Evolutionary conservation across 1,139 yeast genomes (phyloP).

Genomic region (Suhomyces guaymorum): DNA sequence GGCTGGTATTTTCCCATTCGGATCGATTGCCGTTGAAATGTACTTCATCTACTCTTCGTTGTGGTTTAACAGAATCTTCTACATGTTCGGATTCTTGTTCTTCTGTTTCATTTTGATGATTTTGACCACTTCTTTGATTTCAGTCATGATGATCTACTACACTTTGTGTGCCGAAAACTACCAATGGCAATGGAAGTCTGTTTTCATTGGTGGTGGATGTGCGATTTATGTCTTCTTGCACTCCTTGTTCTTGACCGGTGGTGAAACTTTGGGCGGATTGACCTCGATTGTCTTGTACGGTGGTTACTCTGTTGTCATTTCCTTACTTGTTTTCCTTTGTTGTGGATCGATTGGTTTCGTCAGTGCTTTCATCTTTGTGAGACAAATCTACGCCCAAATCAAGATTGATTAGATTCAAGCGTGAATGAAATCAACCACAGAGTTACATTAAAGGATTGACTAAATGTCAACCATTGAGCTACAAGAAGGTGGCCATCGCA

Average conservation of each 20-base stretch:
- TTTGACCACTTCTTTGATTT: slow-evolving; percentile 77
- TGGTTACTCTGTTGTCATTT: slow-evolving; percentile 80
- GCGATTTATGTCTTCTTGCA: slow-evolving; percentile 82
- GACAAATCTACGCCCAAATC: slow-evolving; percentile 78
- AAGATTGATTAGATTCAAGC: slow-evolving; percentile 60
- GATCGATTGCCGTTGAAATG: slow-evolving; percentile 92
- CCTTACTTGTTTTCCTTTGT: slow-evolving; percentile 70
- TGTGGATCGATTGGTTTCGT: slow-evolving; percentile 90
- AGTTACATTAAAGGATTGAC: no score
- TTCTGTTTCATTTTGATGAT: slow-evolving; percentile 83
- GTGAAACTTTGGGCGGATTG: slow-evolving; percentile 66
- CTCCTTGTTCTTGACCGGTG: slow-evolving; percentile 71
- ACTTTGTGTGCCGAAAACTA: slow-evolving; percentile 88
- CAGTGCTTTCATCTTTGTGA: slow-evolving; percentile 70
- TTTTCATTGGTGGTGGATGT: slow-evolving; percentile 88
- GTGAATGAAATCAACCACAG: background rate
- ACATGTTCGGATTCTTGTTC: slow-evolving; percentile 96
- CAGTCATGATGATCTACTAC: slow-evolving; percentile 79
- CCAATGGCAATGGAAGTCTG: slow-evolving; percentile 96
- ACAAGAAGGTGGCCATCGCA: no score
- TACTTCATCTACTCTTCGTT: slow-evolving; percentile 83
- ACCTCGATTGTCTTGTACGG: slow-evolving; percentile 76
- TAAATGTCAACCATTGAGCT: no score
- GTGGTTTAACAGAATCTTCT: slow-evolving; percentile 93
- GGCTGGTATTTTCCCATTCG: slow-evolving; percentile 93